A percentile compares a stretch with the other conserved stretches of the same genome.
These are phyloP conservation scores for Cutaneotrichosporon dermatis DNA, from an alignment of 1,284 basidiomycete genomes.

Conservation along the genomic window DNA sequence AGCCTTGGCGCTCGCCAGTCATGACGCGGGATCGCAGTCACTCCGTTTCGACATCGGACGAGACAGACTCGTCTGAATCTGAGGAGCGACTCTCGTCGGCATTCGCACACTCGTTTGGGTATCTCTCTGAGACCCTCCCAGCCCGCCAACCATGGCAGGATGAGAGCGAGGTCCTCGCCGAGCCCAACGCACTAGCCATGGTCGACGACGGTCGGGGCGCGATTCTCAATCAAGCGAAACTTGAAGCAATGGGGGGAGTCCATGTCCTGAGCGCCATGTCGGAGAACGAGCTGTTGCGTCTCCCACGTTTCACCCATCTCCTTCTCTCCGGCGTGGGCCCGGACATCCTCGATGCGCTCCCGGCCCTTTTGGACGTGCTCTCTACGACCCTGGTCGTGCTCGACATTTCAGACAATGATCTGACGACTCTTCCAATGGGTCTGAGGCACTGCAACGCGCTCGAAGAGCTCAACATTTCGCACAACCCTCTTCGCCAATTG, in stretches of 20 bases:
- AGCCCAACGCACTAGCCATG: slow-evolving; percentile 38
- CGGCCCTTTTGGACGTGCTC: slow-evolving; percentile 64
- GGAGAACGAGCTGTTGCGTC: slow-evolving; percentile 17
- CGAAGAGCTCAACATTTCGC: slow-evolving; percentile 90
- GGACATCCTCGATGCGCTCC: slow-evolving; percentile 65
- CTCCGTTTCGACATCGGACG: slow-evolving; percentile 32
- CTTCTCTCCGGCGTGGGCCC: slow-evolving; percentile 71
- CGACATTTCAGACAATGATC: slow-evolving; percentile 81
- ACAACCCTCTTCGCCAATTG: slow-evolving; percentile 77
- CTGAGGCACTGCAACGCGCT: slow-evolving; percentile 71
- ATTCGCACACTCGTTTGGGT: slow-evolving; percentile 18
- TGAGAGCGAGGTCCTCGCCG: slow-evolving; percentile 6
- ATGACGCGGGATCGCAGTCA: slow-evolving; percentile 31
- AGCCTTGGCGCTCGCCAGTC: slow-evolving; percentile 17
- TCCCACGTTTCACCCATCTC: slow-evolving; percentile 78
- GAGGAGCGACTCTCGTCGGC: slow-evolving; percentile 7
- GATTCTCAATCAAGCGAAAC: slow-evolving; percentile 34
- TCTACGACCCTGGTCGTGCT: slow-evolving; percentile 73
- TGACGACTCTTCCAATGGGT: slow-evolving; percentile 72
- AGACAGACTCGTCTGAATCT: slow-evolving; percentile 6
- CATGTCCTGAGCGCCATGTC: slow-evolving; percentile 22
- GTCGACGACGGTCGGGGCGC: slow-evolving; percentile 42
- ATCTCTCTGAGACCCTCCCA: slow-evolving; percentile 9
- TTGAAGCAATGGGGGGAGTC: slow-evolving; percentile 42
- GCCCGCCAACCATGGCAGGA: slow-evolving; percentile 27